Evolutionary conservation across 192 early-diverging fungal genomes (phyloP).

Genomic region (Linderina pennispora): DNA sequence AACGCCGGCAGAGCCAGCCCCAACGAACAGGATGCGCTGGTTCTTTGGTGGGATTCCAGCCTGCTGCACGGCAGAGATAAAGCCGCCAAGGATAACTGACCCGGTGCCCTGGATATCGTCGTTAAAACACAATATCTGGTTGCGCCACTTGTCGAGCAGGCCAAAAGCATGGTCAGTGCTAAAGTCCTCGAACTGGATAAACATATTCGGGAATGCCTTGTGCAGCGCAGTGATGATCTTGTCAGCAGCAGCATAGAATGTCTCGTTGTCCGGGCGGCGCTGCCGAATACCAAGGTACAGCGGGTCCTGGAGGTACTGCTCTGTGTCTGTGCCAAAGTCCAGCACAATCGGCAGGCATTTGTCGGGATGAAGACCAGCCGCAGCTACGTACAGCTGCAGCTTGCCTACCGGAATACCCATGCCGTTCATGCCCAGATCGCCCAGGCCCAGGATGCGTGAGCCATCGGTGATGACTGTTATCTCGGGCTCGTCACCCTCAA

Average conservation of each 20-base stretch:
- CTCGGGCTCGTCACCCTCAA: slow-evolving; percentile 56
- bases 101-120: slow-evolving; percentile 69
- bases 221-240: slow-evolving; percentile 67
- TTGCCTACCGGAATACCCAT: slow-evolving; percentile 95
- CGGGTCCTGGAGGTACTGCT: slow-evolving; percentile 72
- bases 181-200: slow-evolving; percentile 98
- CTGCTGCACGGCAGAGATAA: slow-evolving; percentile 78
- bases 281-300: slow-evolving; percentile 81
- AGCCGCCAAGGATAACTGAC: slow-evolving; percentile 87
- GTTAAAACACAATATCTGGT: slow-evolving; percentile 83
- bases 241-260: slow-evolving; percentile 74
- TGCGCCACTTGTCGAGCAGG: slow-evolving; percentile 70
- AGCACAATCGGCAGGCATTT: slow-evolving; percentile 83
- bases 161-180: slow-evolving; percentile 89
- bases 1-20: slow-evolving; percentile 91
- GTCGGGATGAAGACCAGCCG: slow-evolving; percentile 77
- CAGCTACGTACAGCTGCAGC: slow-evolving; percentile 83
- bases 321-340: slow-evolving; percentile 87
- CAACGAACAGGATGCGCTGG: slow-evolving; percentile 89
- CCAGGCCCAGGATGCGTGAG: slow-evolving; percentile 85
- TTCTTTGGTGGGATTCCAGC: slow-evolving; percentile 59
- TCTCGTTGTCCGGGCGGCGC: slow-evolving; percentile 54
- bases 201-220: slow-evolving; percentile 65
- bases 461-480: slow-evolving; percentile 95
- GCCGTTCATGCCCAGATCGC: slow-evolving; percentile 90